phyloP scores from a whole-genome alignment of 768 basidiomycete genomes.

The Gloeopeniophorella convolvens region DNA sequence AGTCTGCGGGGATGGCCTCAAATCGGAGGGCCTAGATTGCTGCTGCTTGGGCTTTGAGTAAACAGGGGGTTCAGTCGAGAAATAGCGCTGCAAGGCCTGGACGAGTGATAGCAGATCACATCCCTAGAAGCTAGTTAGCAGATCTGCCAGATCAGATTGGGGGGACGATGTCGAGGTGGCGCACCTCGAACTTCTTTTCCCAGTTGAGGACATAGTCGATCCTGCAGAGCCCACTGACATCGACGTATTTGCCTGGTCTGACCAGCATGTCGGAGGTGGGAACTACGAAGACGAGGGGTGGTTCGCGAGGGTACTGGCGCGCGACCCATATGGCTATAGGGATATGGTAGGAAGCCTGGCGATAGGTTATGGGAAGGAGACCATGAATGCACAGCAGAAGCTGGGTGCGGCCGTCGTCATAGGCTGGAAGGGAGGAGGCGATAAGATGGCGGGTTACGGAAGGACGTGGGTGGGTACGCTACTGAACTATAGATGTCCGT shows the following conservation, averaged over 20 bases:
- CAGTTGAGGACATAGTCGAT: slow-evolving; percentile 71
- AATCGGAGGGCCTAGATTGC: slow-evolving; percentile 21
- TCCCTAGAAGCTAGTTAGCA: slow-evolving; percentile 40
- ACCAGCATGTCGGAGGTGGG: slow-evolving; percentile 90
- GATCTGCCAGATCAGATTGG: slow-evolving; percentile 16
- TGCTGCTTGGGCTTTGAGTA: slow-evolving; percentile 67
- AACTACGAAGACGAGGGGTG: slow-evolving; percentile 87
- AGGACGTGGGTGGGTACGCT: slow-evolving; percentile 4
- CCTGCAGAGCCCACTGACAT: slow-evolving; percentile 69
- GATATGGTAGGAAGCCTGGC: slow-evolving; percentile 80
- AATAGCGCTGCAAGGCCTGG: slow-evolving; percentile 72
- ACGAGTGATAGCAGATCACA: slow-evolving; percentile 70
- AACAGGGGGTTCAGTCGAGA: slow-evolving; percentile 82
- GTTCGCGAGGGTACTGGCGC: slow-evolving; percentile 70
- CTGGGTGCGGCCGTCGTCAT: slow-evolving; percentile 91
- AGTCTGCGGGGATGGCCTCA: slow-evolving; percentile 21
- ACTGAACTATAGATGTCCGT: slow-evolving; percentile 71
- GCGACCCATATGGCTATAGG: slow-evolving; percentile 88
- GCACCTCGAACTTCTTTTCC: slow-evolving; percentile 79
- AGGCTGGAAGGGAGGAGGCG: slow-evolving; percentile 44
- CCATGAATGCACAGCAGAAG: slow-evolving; percentile 89
- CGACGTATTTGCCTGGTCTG: slow-evolving; percentile 65
- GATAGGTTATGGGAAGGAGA: slow-evolving; percentile 80
- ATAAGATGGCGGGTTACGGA: slow-evolving; percentile 16
- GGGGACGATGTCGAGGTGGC: slow-evolving; percentile 26